phyloP scores from a whole-genome alignment of 768 basidiomycete genomes.

The Phallus indusiatus region DNA sequence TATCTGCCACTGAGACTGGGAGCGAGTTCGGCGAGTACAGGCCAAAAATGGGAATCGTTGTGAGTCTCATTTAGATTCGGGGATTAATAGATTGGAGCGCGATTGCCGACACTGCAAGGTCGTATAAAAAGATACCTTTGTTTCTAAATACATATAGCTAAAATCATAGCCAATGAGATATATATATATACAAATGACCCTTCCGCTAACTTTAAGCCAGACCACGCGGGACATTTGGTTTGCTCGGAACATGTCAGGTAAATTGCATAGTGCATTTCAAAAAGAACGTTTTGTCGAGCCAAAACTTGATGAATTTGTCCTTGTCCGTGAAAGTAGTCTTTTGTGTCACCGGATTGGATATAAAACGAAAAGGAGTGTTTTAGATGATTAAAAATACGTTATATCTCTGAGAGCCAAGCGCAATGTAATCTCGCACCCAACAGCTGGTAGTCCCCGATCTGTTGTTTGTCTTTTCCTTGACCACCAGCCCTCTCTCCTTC shows the following conservation, averaged over 20 bases:
- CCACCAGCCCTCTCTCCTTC: too few relatives aligned
- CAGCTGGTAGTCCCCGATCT: neutral
- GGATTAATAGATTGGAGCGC: neutral
- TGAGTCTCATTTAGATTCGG: neutral
- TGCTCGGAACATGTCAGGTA: neutral
- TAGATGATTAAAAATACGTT: neutral
- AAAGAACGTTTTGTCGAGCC: neutral
- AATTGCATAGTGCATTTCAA: neutral
- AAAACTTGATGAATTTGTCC: too few relatives aligned
- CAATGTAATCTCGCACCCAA: neutral
- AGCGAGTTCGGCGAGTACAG: neutral
- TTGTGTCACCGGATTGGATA: neutral
- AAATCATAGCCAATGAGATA: too few relatives aligned
- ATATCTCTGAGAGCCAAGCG: neutral
- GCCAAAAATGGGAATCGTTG: neutral
- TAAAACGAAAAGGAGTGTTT: neutral
- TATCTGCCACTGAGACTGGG: too few relatives aligned
- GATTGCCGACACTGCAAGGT: neutral
- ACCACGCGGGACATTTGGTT: neutral
- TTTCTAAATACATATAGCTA: neutral
- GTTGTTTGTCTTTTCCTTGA: neutral
- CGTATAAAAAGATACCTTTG: neutral
- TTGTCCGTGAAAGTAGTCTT: neutral
- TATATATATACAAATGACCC: too few relatives aligned
- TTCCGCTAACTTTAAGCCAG: too few relatives aligned